phyloP scores from a whole-genome alignment of 495 filamentous ascomycete genomes.

The Aspergillus ostianus region DNA sequence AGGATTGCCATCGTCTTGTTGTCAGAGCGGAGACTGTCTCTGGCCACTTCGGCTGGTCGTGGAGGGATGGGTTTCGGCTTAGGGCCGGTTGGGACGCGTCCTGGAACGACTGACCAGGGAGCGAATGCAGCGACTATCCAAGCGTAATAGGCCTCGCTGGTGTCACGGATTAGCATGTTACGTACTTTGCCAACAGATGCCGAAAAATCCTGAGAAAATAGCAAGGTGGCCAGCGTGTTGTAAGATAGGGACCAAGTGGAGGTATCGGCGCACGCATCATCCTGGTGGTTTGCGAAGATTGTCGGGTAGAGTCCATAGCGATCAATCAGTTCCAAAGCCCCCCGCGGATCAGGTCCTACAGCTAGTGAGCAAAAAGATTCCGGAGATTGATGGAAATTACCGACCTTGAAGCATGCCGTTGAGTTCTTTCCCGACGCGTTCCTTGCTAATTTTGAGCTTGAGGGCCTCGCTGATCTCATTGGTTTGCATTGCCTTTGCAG shows the following conservation, averaged over 20 bases:
- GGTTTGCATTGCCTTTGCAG: conserved; percentile 73
- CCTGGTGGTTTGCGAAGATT: conserved; percentile 62
- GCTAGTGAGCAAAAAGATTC: conserved; percentile 2
- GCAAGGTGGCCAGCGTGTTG: conserved; percentile 31
- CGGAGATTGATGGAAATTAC: conserved; percentile 9
- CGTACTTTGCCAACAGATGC: conserved; percentile 29
- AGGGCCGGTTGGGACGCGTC: conserved; percentile 32
- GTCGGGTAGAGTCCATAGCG: conserved; percentile 71
- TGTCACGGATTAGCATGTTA: conserved; percentile 53
- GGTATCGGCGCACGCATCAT: conserved; percentile 46
- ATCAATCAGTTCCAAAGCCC: conserved; percentile 70
- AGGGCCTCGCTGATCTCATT: conserved; percentile 69
- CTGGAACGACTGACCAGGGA: conserved; percentile 68
- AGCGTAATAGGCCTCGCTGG: conserved; percentile 61
- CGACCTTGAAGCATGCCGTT: conserved; percentile 86
- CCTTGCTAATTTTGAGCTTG: conserved; percentile 86
- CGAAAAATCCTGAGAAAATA: conserved; percentile 19
- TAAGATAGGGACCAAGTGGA: conserved; percentile 43
- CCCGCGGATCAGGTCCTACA: conserved; percentile 65
- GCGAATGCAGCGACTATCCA: conserved; percentile 75
- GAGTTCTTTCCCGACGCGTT: conserved; percentile 78
- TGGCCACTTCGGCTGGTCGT: conserved; percentile 55
- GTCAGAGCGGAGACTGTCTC: conserved; percentile 76
- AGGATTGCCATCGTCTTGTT: conserved; percentile 69
- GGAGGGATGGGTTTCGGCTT: conserved; percentile 49